Evolutionary conservation across 208 protist genomes (phyloP).

Genomic region (Herpetomonas tarakana): DNA sequence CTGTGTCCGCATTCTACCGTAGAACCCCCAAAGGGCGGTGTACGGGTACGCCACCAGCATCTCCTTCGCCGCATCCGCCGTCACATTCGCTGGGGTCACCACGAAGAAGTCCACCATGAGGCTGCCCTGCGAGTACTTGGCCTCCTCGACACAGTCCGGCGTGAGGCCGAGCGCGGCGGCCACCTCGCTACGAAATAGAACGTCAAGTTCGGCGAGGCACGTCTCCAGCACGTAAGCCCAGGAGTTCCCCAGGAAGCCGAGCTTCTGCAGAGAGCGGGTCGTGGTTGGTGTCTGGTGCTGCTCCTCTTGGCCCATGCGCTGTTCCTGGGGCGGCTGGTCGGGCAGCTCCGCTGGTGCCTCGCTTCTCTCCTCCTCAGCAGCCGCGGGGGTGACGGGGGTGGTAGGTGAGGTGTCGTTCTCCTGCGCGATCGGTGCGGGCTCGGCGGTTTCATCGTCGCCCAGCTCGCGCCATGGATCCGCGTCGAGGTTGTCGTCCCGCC

Average conservation of each 20-base stretch:
- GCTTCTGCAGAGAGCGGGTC: slow-evolving; percentile 6
- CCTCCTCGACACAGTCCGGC: neutral
- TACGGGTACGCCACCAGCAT: slow-evolving; percentile 10
- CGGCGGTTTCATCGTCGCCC: neutral
- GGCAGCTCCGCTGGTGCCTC: too few relatives aligned
- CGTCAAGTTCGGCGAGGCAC: slow-evolving; percentile 4
- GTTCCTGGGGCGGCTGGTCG: too few relatives aligned
- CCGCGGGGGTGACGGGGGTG: neutral
- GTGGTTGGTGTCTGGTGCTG: neutral
- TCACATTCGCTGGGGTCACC: slow-evolving; percentile 2
- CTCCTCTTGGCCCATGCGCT: neutral
- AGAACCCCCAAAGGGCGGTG: slow-evolving; percentile 15
- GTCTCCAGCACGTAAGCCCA: slow-evolving; percentile 9
- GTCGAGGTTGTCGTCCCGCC: too few relatives aligned
- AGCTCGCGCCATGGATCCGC: too few relatives aligned
- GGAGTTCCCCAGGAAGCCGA: slow-evolving; percentile 14
- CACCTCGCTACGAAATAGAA: slow-evolving; percentile 7
- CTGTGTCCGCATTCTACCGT: slow-evolving; percentile 9
- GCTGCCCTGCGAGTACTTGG: slow-evolving; percentile 6
- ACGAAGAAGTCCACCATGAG: slow-evolving; percentile 20
- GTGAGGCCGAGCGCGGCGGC: slow-evolving; percentile 2
- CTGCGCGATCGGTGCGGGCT: neutral
- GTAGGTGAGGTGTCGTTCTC: neutral
- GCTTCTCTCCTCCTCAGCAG: too few relatives aligned
- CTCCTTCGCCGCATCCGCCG: neutral